Base-by-base conservation (phyloP, 345 rosid genomes). In the Aquilaria malaccensis region DNA sequence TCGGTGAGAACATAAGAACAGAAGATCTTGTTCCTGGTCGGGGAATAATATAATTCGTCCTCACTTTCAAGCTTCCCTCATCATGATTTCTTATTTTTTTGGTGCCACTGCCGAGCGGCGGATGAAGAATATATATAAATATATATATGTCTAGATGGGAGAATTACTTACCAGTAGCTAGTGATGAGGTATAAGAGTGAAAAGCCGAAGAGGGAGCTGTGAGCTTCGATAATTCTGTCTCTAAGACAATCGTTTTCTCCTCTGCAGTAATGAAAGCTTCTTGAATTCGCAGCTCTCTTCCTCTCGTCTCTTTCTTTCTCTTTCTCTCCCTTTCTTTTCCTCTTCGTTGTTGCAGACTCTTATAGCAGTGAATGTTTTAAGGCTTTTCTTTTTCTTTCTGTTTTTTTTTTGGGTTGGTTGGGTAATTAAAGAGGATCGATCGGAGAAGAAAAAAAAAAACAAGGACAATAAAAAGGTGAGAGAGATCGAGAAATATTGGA, bases 241-340 rank as follows among this genome's bases (percentile, higher is more conserved):
- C 83, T 67, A 65, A 77, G 80, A 75, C 79, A 80, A 37, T 86
- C 87, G 79, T 83, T 86, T 71, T 81, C 89, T 57, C 69, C 67
- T 68, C 65, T 59, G 64, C 64, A 70, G 71, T 61, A 66, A 33
- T 72, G 83, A 83, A 74, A 83, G 75, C 80, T 69, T 76, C 68
- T 60, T 61, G 64, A 74, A 69, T 75, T 71, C 74, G 64, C 54
- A 37, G 66, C 54, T 68, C 60, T 63, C 58, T 62, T 64, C 60
- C 74, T 76, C 56, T 69, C 69, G 72, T 64, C 67, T 77, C 74
- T 76, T 64, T 77, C 73, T 69, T 64, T 63, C 65, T 74, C 74
- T 70, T 72, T 71, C 64, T 68, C 64, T 72, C 75, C 72, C 73
- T 74, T 68, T 70, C 63, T 66, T 55, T 62, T 74, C 75, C 43